Evolutionary conservation across 202 grass and related monocot species (phyloP), one percentile per base, ranked within the genome.

Genomic region (Digitaria exilis): DNA sequence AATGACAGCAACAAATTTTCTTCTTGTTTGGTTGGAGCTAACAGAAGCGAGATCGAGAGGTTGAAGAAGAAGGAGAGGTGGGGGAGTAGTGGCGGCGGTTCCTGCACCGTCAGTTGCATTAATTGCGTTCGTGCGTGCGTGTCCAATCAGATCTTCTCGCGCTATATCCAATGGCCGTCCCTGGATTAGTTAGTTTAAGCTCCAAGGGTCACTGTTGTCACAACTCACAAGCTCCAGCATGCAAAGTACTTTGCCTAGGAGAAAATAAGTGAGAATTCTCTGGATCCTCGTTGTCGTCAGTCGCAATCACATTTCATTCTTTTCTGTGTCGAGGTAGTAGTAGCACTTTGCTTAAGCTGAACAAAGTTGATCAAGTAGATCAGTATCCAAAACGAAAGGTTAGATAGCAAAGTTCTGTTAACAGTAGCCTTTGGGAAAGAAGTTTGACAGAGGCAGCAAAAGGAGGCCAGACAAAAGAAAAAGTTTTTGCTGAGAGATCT

Each of bases 131-230:
- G 42, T 70, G 25, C 52, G 41, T 73, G 56, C 58, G 24, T 26
- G n/a, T 6, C 60, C 45, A 75, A 75, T 41, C 30, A 41, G 30
- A 75, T 30, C 57, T 67, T 39, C 28, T 67, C 24, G 46, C 44
- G 31, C 46, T 32, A 73, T 74, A 51, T 51, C 61, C 65, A 82
- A 82, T 82, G 39, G 3, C n/a, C n/a, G n/a, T 29, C 16, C 35
- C 16, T 9, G 4, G 44, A 25, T 65, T 65, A 25, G 25, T 65
- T 65, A 25, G 25, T 57, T 10, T 56, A 59, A 14, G 56, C 56
- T 59, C 56, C 22, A 59, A 28, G 7, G 56, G 24, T 59, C 57
- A 6, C 12, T 60, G 11, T 29, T 60, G 26, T 25, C 4, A 28
- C 25, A 14, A 8, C 37, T 39, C 37, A 39, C 37, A 55, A 12